Conservation (phyloP, 306 rosid species). For the Medicago arabica region DNA sequence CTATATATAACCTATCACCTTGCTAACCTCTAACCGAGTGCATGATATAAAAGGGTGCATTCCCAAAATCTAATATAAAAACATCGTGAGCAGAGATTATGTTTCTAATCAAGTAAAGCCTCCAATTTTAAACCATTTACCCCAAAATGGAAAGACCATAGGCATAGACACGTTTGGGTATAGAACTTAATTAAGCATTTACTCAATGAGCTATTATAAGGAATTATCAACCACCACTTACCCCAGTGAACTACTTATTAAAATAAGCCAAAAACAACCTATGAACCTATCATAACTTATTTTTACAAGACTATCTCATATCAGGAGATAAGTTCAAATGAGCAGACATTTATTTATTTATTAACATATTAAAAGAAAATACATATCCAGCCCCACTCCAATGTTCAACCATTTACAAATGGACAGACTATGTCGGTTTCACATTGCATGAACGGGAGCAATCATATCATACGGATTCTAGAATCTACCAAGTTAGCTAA, state of each 20-base stretch:
- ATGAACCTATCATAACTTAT: conserved; percentile 4
- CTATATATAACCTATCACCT: neutral
- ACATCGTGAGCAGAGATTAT: conserved; percentile 3
- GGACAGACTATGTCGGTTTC: neutral
- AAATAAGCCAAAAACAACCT: conserved; percentile 15
- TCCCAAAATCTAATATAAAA: conserved; percentile 12
- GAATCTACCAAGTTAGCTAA: neutral
- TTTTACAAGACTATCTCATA: neutral
- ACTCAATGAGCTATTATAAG: neutral
- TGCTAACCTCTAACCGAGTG: neutral
- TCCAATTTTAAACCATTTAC: neutral
- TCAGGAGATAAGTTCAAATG: neutral
- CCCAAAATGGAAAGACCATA: neutral
- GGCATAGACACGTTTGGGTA: neutral
- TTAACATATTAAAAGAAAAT: neutral
- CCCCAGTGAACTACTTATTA: neutral
- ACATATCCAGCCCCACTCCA: conserved; percentile 11
- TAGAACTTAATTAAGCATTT: neutral
- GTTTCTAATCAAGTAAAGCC: conserved; percentile 12
- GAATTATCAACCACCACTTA: neutral
- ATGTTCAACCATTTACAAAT: conserved; percentile 24
- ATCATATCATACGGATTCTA: conserved; percentile 11
- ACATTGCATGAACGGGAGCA: conserved; percentile 27
- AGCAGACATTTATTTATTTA: neutral
- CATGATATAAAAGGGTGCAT: neutral